Percentiles rank a stretch among this genome's conserved stretches.
Conservation (phyloP, 257 asterid species). For the Solanum tacnaense region DNA sequence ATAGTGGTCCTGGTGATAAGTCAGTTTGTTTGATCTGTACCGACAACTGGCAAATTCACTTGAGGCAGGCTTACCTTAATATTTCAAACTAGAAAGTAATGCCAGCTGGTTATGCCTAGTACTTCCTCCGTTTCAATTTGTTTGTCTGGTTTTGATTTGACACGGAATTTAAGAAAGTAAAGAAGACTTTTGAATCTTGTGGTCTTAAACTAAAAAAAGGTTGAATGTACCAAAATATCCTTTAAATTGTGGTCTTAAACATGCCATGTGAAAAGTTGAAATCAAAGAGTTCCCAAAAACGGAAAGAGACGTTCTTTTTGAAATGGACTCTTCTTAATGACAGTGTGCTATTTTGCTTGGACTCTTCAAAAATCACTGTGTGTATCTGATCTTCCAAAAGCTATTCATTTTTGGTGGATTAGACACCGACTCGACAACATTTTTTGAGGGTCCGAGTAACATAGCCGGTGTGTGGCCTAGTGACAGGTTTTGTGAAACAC, state of each 20-base stretch:
- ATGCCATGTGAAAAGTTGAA: not conserved
- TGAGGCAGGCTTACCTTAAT: not conserved
- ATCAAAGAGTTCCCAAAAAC: not conserved
- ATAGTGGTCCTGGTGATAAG: constrained; percentile 11
- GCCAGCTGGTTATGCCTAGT: not conserved
- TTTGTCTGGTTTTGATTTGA: not conserved
- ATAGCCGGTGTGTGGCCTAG: not conserved
- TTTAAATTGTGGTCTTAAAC: not conserved
- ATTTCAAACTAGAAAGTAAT: not conserved
- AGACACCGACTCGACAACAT: not conserved
- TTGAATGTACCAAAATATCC: not conserved
- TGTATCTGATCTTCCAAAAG: not conserved
- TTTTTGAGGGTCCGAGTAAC: not conserved
- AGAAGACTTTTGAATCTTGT: not conserved
- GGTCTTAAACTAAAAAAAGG: not conserved
- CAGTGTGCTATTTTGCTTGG: not conserved
- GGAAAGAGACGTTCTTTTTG: not conserved
- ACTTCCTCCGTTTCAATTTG: not conserved
- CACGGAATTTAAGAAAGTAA: not conserved
- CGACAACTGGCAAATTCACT: not conserved
- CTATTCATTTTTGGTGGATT: not conserved
- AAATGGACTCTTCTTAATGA: not conserved
- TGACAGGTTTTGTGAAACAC: not conserved
- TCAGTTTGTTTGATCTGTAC: not conserved
- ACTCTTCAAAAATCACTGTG: not conserved